phyloP scores from a whole-genome alignment of 345 rosid species.

The Isatis tinctoria region DNA sequence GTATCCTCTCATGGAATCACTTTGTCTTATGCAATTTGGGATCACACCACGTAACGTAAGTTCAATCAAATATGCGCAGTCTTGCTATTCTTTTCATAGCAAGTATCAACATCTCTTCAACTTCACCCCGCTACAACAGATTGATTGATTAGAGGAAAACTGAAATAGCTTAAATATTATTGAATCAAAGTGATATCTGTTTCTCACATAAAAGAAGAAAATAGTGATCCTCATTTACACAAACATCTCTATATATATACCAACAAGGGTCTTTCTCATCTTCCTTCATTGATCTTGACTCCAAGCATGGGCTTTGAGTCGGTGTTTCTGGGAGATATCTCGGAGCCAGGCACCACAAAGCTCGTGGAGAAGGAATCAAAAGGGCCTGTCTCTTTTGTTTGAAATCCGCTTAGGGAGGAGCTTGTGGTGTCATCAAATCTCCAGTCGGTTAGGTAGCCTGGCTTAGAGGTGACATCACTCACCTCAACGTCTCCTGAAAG shows the following conservation, averaged over 20 bases:
- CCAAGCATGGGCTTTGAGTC: constrained; percentile 22
- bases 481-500: constrained; percentile 59
- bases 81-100: background rate
- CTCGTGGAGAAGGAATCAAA: background rate
- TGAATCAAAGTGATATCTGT: background rate
- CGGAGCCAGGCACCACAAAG: constrained; percentile 11
- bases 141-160: no score
- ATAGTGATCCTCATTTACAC: background rate
- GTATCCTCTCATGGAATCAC: no score
- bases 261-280: background rate
- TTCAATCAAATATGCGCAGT: background rate
- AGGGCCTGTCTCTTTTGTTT: background rate
- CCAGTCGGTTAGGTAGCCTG: constrained; percentile 59
- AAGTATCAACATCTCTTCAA: background rate
- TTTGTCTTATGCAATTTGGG: no score
- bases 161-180: background rate
- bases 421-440: constrained; percentile 37
- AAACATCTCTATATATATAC: background rate
- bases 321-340: background rate
- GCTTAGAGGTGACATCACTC: constrained; percentile 33
- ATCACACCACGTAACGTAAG: no score
- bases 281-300: constrained; percentile 8
- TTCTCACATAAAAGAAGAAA: background rate
- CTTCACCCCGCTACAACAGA: no score
- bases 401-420: constrained; percentile 28